These are phyloP conservation scores for Tuber microsphaerosporum DNA, from an alignment of 495 filamentous ascomycete genomes.

Conservation along the genomic window DNA sequence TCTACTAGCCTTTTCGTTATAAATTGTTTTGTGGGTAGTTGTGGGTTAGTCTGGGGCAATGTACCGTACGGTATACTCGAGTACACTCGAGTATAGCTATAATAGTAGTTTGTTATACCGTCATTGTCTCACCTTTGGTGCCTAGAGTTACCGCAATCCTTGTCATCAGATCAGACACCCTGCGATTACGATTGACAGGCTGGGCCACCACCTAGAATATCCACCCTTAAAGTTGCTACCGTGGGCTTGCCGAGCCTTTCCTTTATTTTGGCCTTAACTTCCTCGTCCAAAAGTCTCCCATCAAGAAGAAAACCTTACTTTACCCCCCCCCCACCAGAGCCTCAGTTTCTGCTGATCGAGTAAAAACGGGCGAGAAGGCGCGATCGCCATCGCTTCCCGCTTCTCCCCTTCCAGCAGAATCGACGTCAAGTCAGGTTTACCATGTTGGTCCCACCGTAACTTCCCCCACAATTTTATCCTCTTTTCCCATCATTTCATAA, in stretches of 20 bases:
- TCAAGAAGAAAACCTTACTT: background rate
- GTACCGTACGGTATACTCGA: background rate
- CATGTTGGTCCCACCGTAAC: background rate
- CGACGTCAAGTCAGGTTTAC: background rate
- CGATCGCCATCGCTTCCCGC: constrained; percentile 1
- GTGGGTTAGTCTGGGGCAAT: background rate
- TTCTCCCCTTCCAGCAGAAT: background rate
- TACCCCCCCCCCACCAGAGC: background rate
- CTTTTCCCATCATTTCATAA: background rate
- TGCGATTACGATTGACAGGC: constrained; percentile 1
- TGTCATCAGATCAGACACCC: background rate
- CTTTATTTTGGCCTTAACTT: constrained; percentile 3
- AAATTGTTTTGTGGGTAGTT: background rate
- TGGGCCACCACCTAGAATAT: background rate
- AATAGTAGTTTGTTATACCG: background rate
- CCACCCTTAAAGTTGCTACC: background rate
- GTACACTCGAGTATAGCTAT: background rate
- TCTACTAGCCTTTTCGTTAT: background rate
- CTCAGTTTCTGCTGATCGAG: background rate
- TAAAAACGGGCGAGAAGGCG: background rate
- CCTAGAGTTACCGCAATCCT: background rate
- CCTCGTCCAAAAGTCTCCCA: background rate
- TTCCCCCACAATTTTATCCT: background rate
- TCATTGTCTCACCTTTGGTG: constrained; percentile 4
- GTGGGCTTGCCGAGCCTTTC: background rate